Conservation (phyloP, 2,329 filamentous ascomycete species). For the Aspergillus carbonarius region DNA sequence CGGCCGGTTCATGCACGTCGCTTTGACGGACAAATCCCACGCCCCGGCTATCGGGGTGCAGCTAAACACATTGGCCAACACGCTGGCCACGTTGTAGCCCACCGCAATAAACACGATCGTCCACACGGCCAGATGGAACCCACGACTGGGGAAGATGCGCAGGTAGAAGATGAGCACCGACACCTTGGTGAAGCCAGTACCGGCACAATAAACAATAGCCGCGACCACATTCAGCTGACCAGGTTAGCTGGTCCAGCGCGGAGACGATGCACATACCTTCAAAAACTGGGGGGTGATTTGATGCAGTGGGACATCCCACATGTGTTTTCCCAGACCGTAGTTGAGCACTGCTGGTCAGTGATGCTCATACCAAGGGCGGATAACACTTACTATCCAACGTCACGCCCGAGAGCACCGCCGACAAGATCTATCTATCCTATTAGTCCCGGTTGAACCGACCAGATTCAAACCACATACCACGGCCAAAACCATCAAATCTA, state of each 20-base stretch:
- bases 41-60: conserved; percentile 27
- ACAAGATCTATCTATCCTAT: conserved; percentile 15
- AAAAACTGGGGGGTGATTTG: conserved; percentile 23
- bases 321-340: conserved; percentile 28
- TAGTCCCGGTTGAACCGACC: neutral
- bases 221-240: conserved; percentile 27
- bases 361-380: neutral
- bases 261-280: conserved; percentile 17
- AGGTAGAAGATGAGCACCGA: conserved; percentile 32
- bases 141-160: conserved; percentile 30
- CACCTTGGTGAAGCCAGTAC: conserved; percentile 31
- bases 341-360: conserved; percentile 22
- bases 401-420: conserved; percentile 22
- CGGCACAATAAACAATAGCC: conserved; percentile 31
- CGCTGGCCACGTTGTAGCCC: conserved; percentile 28
- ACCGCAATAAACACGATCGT: conserved; percentile 24
- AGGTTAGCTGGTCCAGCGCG: neutral
- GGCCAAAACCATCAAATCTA: conserved; percentile 27
- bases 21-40: conserved; percentile 26
- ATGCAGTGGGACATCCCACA: conserved; percentile 28
- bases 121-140: conserved; percentile 26
- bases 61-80: conserved; percentile 28
- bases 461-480: conserved; percentile 16
- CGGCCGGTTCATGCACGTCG: conserved; percentile 28
- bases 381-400: conserved; percentile 24